Base-by-base conservation (phyloP, 2,329 filamentous ascomycete genomes). In the Oidium heveae region DNA sequence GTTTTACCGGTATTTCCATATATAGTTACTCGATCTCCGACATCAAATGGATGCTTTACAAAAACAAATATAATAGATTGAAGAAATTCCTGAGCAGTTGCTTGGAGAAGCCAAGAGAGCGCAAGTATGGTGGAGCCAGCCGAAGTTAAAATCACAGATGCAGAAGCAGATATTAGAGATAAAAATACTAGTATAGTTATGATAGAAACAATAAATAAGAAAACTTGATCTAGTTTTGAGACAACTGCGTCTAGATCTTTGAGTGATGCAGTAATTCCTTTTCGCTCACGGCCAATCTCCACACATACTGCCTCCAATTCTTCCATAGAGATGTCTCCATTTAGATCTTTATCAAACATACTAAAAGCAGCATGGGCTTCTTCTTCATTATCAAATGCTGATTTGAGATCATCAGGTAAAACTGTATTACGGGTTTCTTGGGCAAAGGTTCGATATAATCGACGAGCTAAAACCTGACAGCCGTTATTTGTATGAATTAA, bases 171-270 rank as follows among this genome's bases (percentile, higher is more conserved):
- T 56, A 95, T 83, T 55, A 95, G 75, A 2, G 86, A 87, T 63
- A 95, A 75, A 65, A 96, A 86, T 54, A 96, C 84, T 53, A 96
- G 76, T 56, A 94, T 68, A 4, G 84, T 77, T 59, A 95, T 82
- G 61, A 94, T 70, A 55, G 81, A 61, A 41, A 94, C 86, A 63
- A 95, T 78, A 68, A 94, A 86, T 65, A 93, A 74, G 63, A 96
- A 86, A 10, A 95, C 84, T 60, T 84, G 76, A 66, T 94, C 86
- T 1, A 96, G 77, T 67, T 93, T 94, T 59, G 80, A 76, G 51
- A 95, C 87, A 16, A 96, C 89, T 0, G 86, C 93, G 67, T 96
- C 89, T 13, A 96, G 71, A 69, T 96, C 89, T 68, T 95, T 95
- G 56, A 96, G 72, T 0, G 88, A 94, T 0, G 88, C 89, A 0